Base-by-base conservation (phyloP, 208 protist species). In the Strigomonas culicis region DNA sequence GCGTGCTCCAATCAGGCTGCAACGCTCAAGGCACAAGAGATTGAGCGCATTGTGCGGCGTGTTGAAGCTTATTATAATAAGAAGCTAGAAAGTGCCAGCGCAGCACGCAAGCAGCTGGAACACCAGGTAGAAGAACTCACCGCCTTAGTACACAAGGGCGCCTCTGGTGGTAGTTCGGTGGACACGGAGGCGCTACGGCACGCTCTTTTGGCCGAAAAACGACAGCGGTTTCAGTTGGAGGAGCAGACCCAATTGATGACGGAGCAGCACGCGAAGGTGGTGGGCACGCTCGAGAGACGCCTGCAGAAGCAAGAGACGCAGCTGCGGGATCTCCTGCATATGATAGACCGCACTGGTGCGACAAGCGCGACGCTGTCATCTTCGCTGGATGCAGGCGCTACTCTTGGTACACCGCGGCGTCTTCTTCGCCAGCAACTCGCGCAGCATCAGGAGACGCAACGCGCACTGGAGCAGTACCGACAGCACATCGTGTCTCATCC, bases 181-280 rank as follows among this genome's bases (percentile, higher is more conserved):
- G 31, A 77, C 57, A 55, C 31, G 32, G 70, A 80, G 44, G 55
- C 77, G 55, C 68, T 94, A 30, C 72, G 79, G 19, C 62, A 69
- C 17, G 69, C 77, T 19, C 74, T 92, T 13, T 65, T 84, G 30
- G 78, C 78, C n/a, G 83, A 93, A 61, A 91, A 86, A 66, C 74
- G 79, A 22, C 86, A 95, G 75, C 75, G 89, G 4, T 70, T 93
- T n/a, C 77, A 79, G 19, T 80, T 91, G 15, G 89, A 95, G 61
- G 84, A 95, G 70, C 86, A 92, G 49, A 95, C 82, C 27, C 84
- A 95, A 53, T 75, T 49, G 24, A 71, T 95, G 39, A 84, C 80
- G 24, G 84, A 95, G 66, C 86, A 93, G 69, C 89, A 93, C 58
- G 79, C 72, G 19, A 86, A 82, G 64, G 79, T 91, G 24, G 80